Evolutionary conservation across 2,329 filamentous ascomycete species (phyloP), one percentile per base, ranked within the genome.

Genomic region (Leptographium radiaticola): DNA sequence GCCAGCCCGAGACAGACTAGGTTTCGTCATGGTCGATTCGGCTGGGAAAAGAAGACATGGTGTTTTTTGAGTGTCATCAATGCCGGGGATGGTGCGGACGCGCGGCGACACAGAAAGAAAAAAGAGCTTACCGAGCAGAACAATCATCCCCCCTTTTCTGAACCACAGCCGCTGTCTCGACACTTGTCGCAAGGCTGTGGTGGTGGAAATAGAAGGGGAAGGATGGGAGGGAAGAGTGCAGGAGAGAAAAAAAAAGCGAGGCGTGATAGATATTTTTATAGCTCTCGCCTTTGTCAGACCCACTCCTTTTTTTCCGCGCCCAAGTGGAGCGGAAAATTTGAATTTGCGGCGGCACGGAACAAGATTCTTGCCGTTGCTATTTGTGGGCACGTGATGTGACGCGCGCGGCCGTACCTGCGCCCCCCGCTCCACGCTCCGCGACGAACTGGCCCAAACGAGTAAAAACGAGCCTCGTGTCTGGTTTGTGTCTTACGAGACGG

Each of bases 11-110:
- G 74, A 78, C 73, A 84, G 78, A 77, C 75, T 73, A 67, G 73
- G 66, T 74, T 83, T 87, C 83, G 81, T 89, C 86, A 90, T 84
- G 83, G 84, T 81, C 86, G 86, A 88, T 78, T 90, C 84, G 73
- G 84, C 76, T 83, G 79, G 84, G 84, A 86, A 89, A 89, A 88
- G 86, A 89, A 89, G 86, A 85, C 75, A 74, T 70, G 25, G 25
- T 25, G 74, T 75, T 71, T 73, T 66, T 67, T 67, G 68, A 71
- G 75, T 87, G 79, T 89, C 86, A 89, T 89, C 85, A 83, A 78
- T 62, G 72, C 56, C 71, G 70, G 67, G 52, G 54, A 51, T 52
- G 50, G 49, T 54, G 43, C n/a, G 48, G 46, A 53, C 43, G 34
- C 15, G 56, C 51, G 36, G 50, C 36, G 39, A 42, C 50, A 16